Base-by-base conservation (phyloP, 164 flowering plant genomes). In the Vitis rotundifolia region DNA sequence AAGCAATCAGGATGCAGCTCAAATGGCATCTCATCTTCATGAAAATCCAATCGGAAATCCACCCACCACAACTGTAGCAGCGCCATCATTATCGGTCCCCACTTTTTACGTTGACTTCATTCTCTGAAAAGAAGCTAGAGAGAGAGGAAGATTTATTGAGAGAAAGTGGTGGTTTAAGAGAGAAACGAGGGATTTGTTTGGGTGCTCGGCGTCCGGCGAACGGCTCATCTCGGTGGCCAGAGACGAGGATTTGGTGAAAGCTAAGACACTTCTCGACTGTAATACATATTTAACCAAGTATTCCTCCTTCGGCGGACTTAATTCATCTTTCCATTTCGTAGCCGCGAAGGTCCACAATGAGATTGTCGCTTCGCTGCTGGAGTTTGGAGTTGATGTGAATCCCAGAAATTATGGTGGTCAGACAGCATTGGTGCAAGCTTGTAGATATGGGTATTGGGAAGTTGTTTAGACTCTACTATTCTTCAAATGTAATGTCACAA, bases 391-490 rank as follows among this genome's bases (percentile, higher is more conserved):
- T 58, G 97, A 95, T 75, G 97, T 89, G 54, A 95, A 95, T 83
- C 89, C 99, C 5, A 90, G 97, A 76, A 95, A 95, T 76, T 95
- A 95, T 63, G 91, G 97, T 67, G 99, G 99, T 8, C 99, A 93
- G 99, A 90, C 99, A 57, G 97, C 97, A 8, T 80, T 96, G 85
- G 93, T 96, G 98, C 99, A 96, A 81, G 99, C 99, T 0, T 96
- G 99, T 81, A 74, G 97, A 62, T 90, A 91, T 74, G 99, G 99
- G 56, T 97, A 93, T 71, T 96, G 99, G 99, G 99, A 93, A 77
- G 97, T 93, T 77, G 95, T 90, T 19, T 98, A 91, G 77, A 91
- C 92, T 8, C 97, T 96, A 72, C 80, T 91, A 72, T 82, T 96
- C 57, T 90, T 77, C 76, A 80, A 86, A 83, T 85, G 97, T 83